Evolutionary conservation across 148 eudicot genomes (phyloP), one percentile per base, ranked within the genome.

Genomic region (Camellia sinensis): DNA sequence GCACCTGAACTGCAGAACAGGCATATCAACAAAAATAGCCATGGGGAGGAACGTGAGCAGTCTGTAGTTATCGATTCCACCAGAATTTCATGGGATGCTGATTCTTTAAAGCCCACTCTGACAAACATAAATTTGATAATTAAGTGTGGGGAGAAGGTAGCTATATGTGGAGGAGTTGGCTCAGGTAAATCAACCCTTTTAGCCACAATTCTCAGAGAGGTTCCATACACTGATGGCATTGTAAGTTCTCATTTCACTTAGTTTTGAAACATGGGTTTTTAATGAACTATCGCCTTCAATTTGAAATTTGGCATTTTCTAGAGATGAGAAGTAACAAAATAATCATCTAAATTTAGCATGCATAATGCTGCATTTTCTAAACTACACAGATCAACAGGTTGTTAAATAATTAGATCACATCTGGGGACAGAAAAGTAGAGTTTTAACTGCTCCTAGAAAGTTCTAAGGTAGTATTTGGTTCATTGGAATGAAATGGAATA

Each of bases 101-200:
- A 75, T 83, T 45, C 82, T 3, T 69, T 78, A 56, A 90, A 87
- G 78, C 85, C 91, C 2, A 87, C 92, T 13, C 79, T 93, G 53
- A 80, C 79, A 73, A 83, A 89, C 78, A 85, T 93, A 15, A 87
- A 89, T 80, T 73, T 93, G 76, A 90, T 79, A 78, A 90, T 89
- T 72, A 83, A 63, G 75, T 72, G 72, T 18, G 94, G 95, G 75
- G 86, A 89, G 61, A 93, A 89, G 81, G 76, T 91, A 11, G 97
- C 95, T 54, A 84, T 91, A 21, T 93, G 95, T 83, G 97, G 97
- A 46, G 95, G 50, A 43, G 88, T 89, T 65, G 91, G 91, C 44
- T 68, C 91, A 7, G 91, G 91, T 3, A 89, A 89, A 83, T 82
- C 91, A 9, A 86, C 87, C 11, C 80, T 89, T 22, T 66, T 89